Evolutionary conservation across 2,329 filamentous ascomycete genomes (phyloP), one percentile per base, ranked within the genome.

Genomic region (Sphaerulina vaccinii): DNA sequence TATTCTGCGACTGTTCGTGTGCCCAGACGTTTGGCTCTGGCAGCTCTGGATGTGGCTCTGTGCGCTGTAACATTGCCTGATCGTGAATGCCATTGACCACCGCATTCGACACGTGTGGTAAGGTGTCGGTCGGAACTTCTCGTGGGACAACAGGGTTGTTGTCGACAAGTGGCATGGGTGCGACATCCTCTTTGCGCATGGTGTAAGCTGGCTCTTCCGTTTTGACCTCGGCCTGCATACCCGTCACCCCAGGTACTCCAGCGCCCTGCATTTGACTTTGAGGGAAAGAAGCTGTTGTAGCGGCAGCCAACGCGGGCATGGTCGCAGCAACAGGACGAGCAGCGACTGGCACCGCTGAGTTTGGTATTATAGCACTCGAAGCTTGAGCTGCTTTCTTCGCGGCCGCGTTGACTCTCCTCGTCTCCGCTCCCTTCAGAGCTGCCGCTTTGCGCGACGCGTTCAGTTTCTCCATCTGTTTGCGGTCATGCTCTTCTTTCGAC

Each of bases 401-500:
- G n/a, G 64, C 65, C 35, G 63, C 63, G 52, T 69, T 68, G 22
- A 64, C 51, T 16, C 60, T 58, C 21, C 65, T 57, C 5, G 64
- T 66, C 58, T 68, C 66, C 4, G 63, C 66, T 1, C 61, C 66
- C 46, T 67, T 68, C 36, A 66, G 38, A 2, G 65, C 66, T 41
- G 65, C 55, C 9, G 64, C 65, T 33, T 62, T 33, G 10, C 65
- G 54, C 44, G 75, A 68, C n/a, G 64, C 73, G 61, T 80, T 76
- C 18, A 77, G 69, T 6, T 72, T 73, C 22, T 68, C 68, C 41
- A 58, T 63, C 35, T 63, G 55, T 48, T 63, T 66, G 3, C 62
- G 62, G 40, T 81, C 78, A 54, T 83, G 73, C 61, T 83, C 80
- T 61, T 83, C 80, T 18, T 75, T 75, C 0, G 79, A 73, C 0